Percentiles rank a stretch among this genome's conserved stretches.
Evolutionary conservation across 2,329 filamentous ascomycete genomes (phyloP).

Genomic region (Ilyonectria sp.): DNA sequence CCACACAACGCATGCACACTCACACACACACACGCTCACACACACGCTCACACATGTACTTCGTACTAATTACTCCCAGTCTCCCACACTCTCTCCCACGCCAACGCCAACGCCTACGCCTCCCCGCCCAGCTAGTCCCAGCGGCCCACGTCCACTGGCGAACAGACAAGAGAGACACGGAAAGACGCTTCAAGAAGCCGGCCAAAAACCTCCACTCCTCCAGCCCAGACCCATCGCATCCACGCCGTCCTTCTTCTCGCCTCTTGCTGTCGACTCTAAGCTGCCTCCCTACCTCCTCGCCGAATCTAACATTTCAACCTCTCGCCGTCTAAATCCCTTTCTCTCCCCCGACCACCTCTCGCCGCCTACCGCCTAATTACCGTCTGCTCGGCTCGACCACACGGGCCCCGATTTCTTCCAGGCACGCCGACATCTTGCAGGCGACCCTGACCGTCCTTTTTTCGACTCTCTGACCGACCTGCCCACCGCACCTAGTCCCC

Average conservation of each 20-base stretch:
- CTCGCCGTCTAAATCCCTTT: constrained; percentile 25
- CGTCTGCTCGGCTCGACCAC: constrained; percentile 7
- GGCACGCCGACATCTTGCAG: constrained; percentile 36
- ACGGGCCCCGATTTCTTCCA: constrained; percentile 24
- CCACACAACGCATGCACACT: constrained; percentile 21
- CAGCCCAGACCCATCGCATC: constrained; percentile 38
- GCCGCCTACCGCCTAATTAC: constrained; percentile 9
- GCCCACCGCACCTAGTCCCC: constrained; percentile 38
- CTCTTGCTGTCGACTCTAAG: constrained; percentile 33
- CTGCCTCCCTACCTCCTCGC: constrained; percentile 34
- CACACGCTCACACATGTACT: constrained; percentile 20
- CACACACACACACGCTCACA: constrained; percentile 16
- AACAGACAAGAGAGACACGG: constrained; percentile 10
- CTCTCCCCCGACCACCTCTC: not conserved
- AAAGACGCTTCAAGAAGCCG: constrained; percentile 10
- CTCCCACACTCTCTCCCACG: constrained; percentile 19
- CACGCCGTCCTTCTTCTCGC: constrained; percentile 20
- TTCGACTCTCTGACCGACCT: constrained; percentile 41
- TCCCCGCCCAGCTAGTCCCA: constrained; percentile 16
- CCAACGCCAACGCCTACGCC: constrained; percentile 20
- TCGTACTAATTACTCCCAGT: not conserved
- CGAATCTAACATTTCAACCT: constrained; percentile 25
- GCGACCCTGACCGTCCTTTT: constrained; percentile 45
- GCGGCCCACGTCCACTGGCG: constrained; percentile 16
- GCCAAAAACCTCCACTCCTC: constrained; percentile 39